These are phyloP conservation scores for Tribonema minus DNA, from an alignment of 108 stramenopile genomes.

Conservation along the genomic window DNA sequence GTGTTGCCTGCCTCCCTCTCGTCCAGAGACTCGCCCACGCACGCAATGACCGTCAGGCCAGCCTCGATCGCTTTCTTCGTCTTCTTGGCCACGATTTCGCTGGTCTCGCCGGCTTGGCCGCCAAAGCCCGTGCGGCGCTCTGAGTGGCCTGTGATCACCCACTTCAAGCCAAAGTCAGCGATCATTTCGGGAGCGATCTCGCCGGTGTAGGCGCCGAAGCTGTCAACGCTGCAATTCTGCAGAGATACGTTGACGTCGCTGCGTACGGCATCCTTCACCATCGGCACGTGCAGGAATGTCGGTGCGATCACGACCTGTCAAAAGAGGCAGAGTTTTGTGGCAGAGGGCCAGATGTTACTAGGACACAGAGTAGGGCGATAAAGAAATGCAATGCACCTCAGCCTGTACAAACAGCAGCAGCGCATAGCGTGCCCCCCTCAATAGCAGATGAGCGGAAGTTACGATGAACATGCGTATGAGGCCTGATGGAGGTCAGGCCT, in stretches of 20 bases:
- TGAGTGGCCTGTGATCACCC: slow-evolving; percentile 94
- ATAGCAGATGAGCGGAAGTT: no score
- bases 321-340: no score
- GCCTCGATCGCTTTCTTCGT: slow-evolving; percentile 81
- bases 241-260: slow-evolving; percentile 37
- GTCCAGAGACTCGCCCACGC: slow-evolving; percentile 96
- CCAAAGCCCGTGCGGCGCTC: slow-evolving; percentile 89
- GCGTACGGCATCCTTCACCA: slow-evolving; percentile 35
- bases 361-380: no score
- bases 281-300: slow-evolving; percentile 38
- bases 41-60: slow-evolving; percentile 95
- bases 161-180: slow-evolving; percentile 85
- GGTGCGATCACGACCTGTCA: slow-evolving; percentile 59
- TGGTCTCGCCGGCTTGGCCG: slow-evolving; percentile 80
- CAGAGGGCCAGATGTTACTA: no score
- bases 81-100: slow-evolving; percentile 86
- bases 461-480: no score
- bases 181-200: slow-evolving; percentile 83
- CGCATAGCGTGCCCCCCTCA: no score
- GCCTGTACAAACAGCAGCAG: no score
- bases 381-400: no score
- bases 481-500: no score
- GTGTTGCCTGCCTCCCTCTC: slow-evolving; percentile 86
- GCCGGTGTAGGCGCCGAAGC: slow-evolving; percentile 89
- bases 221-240: background rate